Percentiles rank a stretch among this genome's conserved stretches.
phyloP scores from a whole-genome alignment of 2,329 filamentous ascomycete species.

The Ophiostoma australiae region DNA sequence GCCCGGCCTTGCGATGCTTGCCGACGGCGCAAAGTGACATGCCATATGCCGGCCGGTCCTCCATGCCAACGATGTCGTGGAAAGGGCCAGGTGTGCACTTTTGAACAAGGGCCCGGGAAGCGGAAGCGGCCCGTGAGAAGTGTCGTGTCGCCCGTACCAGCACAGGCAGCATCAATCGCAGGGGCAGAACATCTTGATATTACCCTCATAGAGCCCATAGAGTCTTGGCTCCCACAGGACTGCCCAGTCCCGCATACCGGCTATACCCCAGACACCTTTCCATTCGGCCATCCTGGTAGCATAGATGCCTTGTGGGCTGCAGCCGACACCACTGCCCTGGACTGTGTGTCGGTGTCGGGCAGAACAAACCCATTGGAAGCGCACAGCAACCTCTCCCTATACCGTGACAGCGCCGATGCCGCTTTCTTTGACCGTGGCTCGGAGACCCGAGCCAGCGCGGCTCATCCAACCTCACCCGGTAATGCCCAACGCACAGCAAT shows the following conservation, averaged over 20 bases:
- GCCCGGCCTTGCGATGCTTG: slow-evolving; percentile 27
- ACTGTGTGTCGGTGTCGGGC: neutral
- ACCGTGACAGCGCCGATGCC: too few species aligned
- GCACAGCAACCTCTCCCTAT: too few species aligned
- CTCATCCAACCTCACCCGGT: neutral
- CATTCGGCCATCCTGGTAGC: neutral
- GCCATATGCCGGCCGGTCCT: slow-evolving; percentile 26
- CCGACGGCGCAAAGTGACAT: slow-evolving; percentile 24
- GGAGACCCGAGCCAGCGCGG: neutral
- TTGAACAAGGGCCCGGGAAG: neutral
- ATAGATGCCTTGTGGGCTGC: neutral
- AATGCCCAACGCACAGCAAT: neutral
- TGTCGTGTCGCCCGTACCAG: neutral
- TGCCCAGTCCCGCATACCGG: neutral
- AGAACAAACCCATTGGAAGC: too few species aligned
- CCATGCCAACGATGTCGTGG: slow-evolving; percentile 24
- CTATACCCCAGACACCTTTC: neutral
- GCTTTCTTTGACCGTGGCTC: too few species aligned
- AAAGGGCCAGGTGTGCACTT: slow-evolving; percentile 15
- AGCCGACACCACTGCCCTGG: neutral
- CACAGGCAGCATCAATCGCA: neutral
- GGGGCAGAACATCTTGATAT: neutral
- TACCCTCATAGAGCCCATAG: neutral
- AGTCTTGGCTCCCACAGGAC: neutral
- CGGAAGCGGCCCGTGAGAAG: neutral